Base-by-base conservation (phyloP, 352 stramenopile species). In the Pythium rishiriense region DNA sequence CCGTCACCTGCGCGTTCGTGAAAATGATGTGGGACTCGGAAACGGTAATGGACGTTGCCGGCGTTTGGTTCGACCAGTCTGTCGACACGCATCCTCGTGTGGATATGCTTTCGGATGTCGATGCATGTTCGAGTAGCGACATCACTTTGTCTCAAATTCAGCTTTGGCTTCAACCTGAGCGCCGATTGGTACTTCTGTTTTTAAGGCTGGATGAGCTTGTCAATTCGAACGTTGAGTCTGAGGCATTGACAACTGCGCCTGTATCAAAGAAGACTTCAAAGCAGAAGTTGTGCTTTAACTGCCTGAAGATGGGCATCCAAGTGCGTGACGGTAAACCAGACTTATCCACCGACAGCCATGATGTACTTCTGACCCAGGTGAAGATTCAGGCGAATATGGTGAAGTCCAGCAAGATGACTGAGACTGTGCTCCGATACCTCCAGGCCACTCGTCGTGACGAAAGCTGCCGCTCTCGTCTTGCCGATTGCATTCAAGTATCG, bases 171-270 rank as follows among this genome's bases (percentile, higher is more conserved):
- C 61, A 52, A 14, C 70, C 75, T 11, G 52, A 70, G 11, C 73
- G 64, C 22, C 75, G 70, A n/a, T 58, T 90, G 26, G 11, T 90
- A 19, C 58, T 88, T 7, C 42, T 90, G 5, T 64, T 83, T 33
- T 46, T 85, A 24, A 76, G 69, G 4, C 62, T 90, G 10, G 77
- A 90, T 21, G 73, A 85, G 28, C 67, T 90, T 6, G 39, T 66
- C 5, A 85, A 70, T 47, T 17, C n/a, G 2, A 64, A 65, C 19
- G 48, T 26, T 17, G 21, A 28, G 14, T 47, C 2, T 29, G 19
- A 43, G 0, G 14, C 19, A 12, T n/a, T 17, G 1, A 6, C 2
- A 7, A 17, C 9, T n/a, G 7, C 37, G n/a, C n/a, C n/a, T 9
- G 17, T 43, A 25, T 47, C n/a, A 11, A 70, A 71, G 50, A 67